Evolutionary conservation across 2,329 filamentous ascomycete genomes (phyloP).

Genomic region (Chalaropsis thielavioides): DNA sequence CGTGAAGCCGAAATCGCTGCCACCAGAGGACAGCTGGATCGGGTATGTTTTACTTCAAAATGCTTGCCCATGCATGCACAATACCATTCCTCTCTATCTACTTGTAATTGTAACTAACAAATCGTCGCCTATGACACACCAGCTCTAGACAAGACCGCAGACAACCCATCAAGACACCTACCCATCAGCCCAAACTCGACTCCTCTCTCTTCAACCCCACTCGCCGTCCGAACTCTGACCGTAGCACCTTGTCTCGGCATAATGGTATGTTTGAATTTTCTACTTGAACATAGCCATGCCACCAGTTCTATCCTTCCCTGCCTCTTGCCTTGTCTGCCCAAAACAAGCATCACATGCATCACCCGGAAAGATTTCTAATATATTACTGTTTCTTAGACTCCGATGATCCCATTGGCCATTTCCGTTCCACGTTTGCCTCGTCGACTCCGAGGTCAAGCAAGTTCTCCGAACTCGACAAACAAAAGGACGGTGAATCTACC

Average conservation of each 20-base stretch:
- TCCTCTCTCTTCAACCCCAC: constrained; percentile 19
- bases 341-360: neutral
- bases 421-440: constrained; percentile 17
- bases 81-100: neutral
- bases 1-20: constrained; percentile 61
- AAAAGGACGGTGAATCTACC: constrained; percentile 36
- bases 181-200: constrained; percentile 17
- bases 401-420: constrained; percentile 15
- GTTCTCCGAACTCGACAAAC: constrained; percentile 12
- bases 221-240: constrained; percentile 8
- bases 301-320: neutral
- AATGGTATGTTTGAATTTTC: neutral
- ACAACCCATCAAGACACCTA: constrained; percentile 15
- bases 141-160: constrained; percentile 8
- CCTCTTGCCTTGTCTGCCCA: neutral
- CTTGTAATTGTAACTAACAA: neutral
- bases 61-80: neutral
- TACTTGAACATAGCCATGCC: neutral
- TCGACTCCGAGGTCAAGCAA: constrained; percentile 1
- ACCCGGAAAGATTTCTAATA: neutral
- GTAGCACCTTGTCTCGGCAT: constrained; percentile 11
- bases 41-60: constrained; percentile 43
- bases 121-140: neutral
- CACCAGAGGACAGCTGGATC: constrained; percentile 91
- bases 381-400: neutral